These are phyloP conservation scores for Dryadomyces quercivorus DNA, from an alignment of 2,329 filamentous ascomycete species.

Conservation along the genomic window DNA sequence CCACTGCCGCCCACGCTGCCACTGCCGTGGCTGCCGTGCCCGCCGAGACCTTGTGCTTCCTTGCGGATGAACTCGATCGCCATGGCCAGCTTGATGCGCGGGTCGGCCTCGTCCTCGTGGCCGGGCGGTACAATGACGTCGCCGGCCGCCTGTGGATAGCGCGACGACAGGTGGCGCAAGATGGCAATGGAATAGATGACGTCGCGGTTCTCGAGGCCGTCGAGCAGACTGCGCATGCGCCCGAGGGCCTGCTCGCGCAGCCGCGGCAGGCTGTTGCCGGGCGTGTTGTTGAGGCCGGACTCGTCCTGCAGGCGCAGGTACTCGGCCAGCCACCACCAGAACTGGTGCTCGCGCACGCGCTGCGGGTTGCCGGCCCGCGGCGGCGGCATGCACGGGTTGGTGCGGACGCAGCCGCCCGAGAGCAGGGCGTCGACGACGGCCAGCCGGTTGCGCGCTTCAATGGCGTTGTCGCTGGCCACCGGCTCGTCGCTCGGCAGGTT, in stretches of 20 bases:
- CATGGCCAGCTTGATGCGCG: slow-evolving; percentile 53
- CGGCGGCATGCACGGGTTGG: slow-evolving; percentile 42
- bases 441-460: slow-evolving; percentile 57
- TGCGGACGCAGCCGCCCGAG: slow-evolving; percentile 52
- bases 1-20: background rate
- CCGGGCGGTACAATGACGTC: slow-evolving; percentile 31
- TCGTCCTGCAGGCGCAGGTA: slow-evolving; percentile 51
- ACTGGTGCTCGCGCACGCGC: slow-evolving; percentile 55
- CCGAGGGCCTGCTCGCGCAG: slow-evolving; percentile 52
- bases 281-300: slow-evolving; percentile 15
- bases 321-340: slow-evolving; percentile 70
- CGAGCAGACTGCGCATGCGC: slow-evolving; percentile 57
- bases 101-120: slow-evolving; percentile 53
- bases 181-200: slow-evolving; percentile 83
- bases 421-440: slow-evolving; percentile 66
- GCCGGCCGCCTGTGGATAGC: slow-evolving; percentile 42
- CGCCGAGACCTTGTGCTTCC: slow-evolving; percentile 46
- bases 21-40: background rate
- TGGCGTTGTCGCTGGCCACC: slow-evolving; percentile 43
- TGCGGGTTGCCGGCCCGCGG: slow-evolving; percentile 38
- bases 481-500: slow-evolving; percentile 23
- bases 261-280: slow-evolving; percentile 24
- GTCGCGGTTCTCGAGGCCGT: slow-evolving; percentile 76
- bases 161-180: slow-evolving; percentile 59
- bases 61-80: slow-evolving; percentile 59